Percentiles rank a stretch among this genome's conserved stretches.
phyloP scores from a whole-genome alignment of 1,284 basidiomycete genomes.

The Ustilago tritici region DNA sequence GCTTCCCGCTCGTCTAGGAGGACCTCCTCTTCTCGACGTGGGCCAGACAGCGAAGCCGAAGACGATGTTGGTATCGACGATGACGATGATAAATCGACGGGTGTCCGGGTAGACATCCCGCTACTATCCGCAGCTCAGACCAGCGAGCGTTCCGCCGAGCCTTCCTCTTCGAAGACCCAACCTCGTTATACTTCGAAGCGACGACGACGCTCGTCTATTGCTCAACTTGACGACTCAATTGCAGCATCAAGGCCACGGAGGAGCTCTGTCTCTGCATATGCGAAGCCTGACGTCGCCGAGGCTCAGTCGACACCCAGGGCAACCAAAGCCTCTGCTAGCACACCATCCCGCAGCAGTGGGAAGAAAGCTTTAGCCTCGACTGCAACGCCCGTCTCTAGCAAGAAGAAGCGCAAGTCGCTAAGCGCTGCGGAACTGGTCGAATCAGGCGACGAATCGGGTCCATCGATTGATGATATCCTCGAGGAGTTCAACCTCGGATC shows the following conservation, averaged over 20 bases:
- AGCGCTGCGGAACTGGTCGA: background rate
- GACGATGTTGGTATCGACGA: background rate
- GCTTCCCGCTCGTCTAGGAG: background rate
- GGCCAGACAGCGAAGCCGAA: background rate
- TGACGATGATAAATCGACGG: background rate
- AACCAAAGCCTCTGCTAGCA: constrained; percentile 1
- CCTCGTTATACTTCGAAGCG: constrained; percentile 8
- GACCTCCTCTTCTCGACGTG: constrained; percentile 5
- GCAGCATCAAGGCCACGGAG: constrained; percentile 24
- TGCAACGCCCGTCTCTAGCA: constrained; percentile 12
- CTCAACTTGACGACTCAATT: constrained; percentile 12
- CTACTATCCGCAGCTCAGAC: constrained; percentile 19
- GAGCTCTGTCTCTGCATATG: constrained; percentile 13
- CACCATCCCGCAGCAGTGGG: constrained; percentile 5
- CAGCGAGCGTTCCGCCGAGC: constrained; percentile 4
- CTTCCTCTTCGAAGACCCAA: constrained; percentile 3
- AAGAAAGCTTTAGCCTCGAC: constrained; percentile 4
- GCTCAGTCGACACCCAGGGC: constrained; percentile 10
- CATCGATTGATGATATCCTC: constrained; percentile 21
- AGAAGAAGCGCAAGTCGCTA: constrained; percentile 24
- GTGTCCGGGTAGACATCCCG: constrained; percentile 18
- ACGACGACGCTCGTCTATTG: constrained; percentile 17
- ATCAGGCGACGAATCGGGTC: constrained; percentile 11
- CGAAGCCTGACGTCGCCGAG: constrained; percentile 1
- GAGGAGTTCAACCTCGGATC: constrained; percentile 8